Evolutionary conservation across 2,329 filamentous ascomycete genomes (phyloP), one percentile per base, ranked within the genome.

Genomic region (Trichoderma harzianum): DNA sequence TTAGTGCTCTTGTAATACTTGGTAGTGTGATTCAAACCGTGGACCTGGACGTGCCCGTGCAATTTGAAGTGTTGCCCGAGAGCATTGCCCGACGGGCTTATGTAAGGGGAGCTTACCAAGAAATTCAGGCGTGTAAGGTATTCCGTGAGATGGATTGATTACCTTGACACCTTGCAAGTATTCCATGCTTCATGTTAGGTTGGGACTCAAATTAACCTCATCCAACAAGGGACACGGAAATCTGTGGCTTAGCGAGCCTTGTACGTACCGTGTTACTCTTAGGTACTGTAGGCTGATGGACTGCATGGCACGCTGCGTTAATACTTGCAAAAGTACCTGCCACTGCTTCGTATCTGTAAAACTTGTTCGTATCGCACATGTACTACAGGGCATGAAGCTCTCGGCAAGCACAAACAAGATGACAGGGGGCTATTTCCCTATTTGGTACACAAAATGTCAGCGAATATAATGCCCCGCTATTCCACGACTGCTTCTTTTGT

Each of bases 121-220:
- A 51, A 43, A 43, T 43, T 7, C 18, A 43, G 39, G 39, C 39
- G 39, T 39, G 7, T 18, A 39, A 18, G 34, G 34, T 36, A 36
- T 39, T 18, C 16, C 36, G 36, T 43, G 16, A 43, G 39, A 43
- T 43, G 39, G 39, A 43, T 36, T 43, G 32, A 39, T 16, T 26
- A 55, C 53, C 6, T 43, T 24, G 21, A 58, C 6, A 5, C 51
- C 64, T 26, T 21, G 21, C 47, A 57, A 26, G 14, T 43, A 7
- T 34, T n/a, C 18, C 65, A 21, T 53, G 63, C 47, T 53, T 18
- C 62, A 18, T 63, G 14, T 7, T 24, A 14, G 11, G n/a, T 43
- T 26, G 21, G 39, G 21, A 26, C 62, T 65, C 30, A 65, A 36
- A 65, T 65, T 65, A 65, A 65, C 62, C 62, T 65, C 62, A 21